Evolutionary conservation across 306 rosid species (phyloP).

Genomic region (Sphenostylis stenocarpa): DNA sequence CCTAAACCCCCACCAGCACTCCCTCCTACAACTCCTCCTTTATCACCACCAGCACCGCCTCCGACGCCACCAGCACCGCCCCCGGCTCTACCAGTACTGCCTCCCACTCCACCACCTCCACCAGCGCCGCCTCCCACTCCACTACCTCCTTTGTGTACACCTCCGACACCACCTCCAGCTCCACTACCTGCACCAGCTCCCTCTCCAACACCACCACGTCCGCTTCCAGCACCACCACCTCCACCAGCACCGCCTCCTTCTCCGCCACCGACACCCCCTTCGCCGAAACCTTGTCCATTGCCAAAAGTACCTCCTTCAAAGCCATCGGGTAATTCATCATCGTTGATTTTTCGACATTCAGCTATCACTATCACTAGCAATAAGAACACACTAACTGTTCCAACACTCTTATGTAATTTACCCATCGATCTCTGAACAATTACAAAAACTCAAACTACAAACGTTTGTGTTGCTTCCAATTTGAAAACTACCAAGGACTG

Average conservation of each 20-base stretch:
- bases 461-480: background rate
- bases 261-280: background rate
- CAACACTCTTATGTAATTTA: conserved; percentile 28
- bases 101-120: background rate
- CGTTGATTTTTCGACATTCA: conserved; percentile 49
- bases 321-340: conserved; percentile 28
- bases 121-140: background rate
- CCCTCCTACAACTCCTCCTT: background rate
- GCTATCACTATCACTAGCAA: conserved; percentile 31
- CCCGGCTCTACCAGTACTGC: background rate
- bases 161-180: background rate
- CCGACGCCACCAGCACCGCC: background rate
- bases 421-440: conserved; percentile 45
- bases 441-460: background rate
- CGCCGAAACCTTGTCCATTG: conserved; percentile 2
- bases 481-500: background rate
- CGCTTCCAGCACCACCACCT: background rate
- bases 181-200: background rate
- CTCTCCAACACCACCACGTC: background rate
- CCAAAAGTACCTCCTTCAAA: background rate
- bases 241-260: too few relatives aligned
- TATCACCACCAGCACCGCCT: background rate
- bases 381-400: conserved; percentile 23
- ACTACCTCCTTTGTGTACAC: background rate
- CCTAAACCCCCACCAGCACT: background rate